These are phyloP conservation scores for Aquanectria penicillioides DNA, from an alignment of 2,329 filamentous ascomycete genomes.

Conservation along the genomic window DNA sequence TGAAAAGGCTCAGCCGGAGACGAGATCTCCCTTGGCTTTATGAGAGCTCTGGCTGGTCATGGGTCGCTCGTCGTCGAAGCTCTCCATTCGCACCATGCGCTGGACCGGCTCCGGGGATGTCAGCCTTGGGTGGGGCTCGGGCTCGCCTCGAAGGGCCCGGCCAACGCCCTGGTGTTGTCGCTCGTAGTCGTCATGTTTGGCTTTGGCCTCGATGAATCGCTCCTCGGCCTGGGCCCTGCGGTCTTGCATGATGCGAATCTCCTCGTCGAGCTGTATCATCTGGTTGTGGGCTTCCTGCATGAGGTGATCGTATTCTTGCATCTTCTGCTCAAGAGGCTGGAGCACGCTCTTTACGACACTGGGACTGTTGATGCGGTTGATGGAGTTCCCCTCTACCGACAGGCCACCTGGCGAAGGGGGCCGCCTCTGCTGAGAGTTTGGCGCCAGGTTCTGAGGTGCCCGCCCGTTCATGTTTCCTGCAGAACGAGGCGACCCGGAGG, in stretches of 20 bases:
- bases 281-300: conserved; percentile 55
- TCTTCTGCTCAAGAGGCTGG: conserved; percentile 56
- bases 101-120: conserved; percentile 16
- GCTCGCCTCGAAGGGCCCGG: conserved; percentile 16
- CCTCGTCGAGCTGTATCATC: conserved; percentile 55
- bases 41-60: conserved; percentile 22
- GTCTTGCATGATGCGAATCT: conserved; percentile 46
- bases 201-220: conserved; percentile 19
- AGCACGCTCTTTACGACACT: conserved; percentile 55
- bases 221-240: conserved; percentile 21
- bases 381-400: conserved; percentile 35
- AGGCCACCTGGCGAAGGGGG: conserved; percentile 29
- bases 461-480: conserved; percentile 14
- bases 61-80: conserved; percentile 19
- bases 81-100: conserved; percentile 21
- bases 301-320: conserved; percentile 53
- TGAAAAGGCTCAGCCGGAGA: conserved; percentile 21
- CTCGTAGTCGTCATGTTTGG: conserved; percentile 24
- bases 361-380: conserved; percentile 56
- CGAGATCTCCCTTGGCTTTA: conserved; percentile 18
- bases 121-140: conserved; percentile 7
- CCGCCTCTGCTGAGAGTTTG: conserved; percentile 29
- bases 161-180: conserved; percentile 20
- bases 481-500: conserved; percentile 25
- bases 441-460: conserved; percentile 6